Evolutionary conservation across 129 eudicot species (phyloP).

Genomic region (Silybum marianum): DNA sequence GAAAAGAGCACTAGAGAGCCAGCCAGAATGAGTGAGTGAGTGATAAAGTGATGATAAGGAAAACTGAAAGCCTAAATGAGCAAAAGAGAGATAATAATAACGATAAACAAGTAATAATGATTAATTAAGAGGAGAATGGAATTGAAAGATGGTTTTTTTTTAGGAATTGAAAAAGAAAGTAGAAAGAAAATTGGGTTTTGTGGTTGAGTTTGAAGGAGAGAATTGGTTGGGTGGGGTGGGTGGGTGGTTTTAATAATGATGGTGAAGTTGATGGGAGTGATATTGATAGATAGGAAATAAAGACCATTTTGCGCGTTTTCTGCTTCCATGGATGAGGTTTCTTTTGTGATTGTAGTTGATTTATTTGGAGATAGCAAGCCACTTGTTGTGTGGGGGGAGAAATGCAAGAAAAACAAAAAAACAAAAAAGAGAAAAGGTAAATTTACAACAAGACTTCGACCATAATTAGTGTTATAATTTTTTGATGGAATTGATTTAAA

Average conservation of each 20-base stretch:
- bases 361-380: not conserved
- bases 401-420: not conserved
- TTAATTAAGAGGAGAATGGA: not conserved
- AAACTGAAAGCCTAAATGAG: not conserved
- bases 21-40: not conserved
- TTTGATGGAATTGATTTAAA: too few relatives aligned
- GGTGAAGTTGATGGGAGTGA: conserved; percentile 1
- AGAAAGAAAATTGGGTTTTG: not conserved
- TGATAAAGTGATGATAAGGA: not conserved
- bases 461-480: not conserved
- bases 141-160: not conserved
- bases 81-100: not conserved
- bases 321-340: not conserved
- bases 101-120: not conserved
- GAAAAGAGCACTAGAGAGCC: not conserved
- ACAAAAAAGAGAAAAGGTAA: not conserved
- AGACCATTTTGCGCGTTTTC: not conserved
- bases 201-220: not conserved
- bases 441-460: not conserved
- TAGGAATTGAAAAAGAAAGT: not conserved
- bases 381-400: conserved; percentile 6
- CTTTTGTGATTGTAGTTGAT: too few relatives aligned
- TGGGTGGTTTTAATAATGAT: conserved; percentile 9
- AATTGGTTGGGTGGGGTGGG: not conserved
- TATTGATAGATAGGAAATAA: not conserved